A percentile compares a stretch with the other conserved stretches of the same genome.
phyloP scores from a whole-genome alignment of 225 moss, liverwort and hornwort genomes.

The Thuidium tamariscinum region DNA sequence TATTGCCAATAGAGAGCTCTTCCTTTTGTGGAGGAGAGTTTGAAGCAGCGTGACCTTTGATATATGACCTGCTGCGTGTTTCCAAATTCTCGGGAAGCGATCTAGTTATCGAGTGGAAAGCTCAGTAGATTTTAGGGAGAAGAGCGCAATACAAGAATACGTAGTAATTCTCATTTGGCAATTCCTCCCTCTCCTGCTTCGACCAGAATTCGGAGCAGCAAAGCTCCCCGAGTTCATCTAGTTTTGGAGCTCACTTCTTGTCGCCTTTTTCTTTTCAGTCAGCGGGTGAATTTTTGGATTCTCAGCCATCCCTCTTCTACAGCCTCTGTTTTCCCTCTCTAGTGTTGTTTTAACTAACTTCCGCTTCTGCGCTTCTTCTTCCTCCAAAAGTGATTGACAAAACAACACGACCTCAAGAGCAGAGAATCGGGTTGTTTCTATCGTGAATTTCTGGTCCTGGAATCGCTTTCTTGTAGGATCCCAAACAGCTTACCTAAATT shows the following conservation, averaged over 20 bases:
- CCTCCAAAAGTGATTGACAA: background rate
- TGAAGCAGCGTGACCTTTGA: background rate
- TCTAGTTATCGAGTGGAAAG: background rate
- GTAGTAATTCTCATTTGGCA: background rate
- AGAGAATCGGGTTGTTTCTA: background rate
- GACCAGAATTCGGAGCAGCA: background rate
- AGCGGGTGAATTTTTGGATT: background rate
- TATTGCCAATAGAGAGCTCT: background rate
- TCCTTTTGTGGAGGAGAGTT: background rate
- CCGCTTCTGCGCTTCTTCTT: background rate
- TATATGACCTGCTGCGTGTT: background rate
- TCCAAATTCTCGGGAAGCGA: background rate
- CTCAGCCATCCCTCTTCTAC: background rate
- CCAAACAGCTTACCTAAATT: background rate
- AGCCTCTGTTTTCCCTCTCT: background rate
- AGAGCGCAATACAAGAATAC: background rate
- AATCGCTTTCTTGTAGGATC: background rate
- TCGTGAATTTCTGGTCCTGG: background rate
- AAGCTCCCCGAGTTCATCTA: background rate
- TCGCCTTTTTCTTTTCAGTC: background rate
- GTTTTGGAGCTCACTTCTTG: background rate
- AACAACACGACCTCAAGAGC: background rate
- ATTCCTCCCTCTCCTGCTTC: background rate
- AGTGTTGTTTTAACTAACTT: background rate
- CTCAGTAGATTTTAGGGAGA: background rate